A percentile compares a stretch with the other conserved stretches of the same genome.
Evolutionary conservation across 108 stramenopile genomes (phyloP).

Genomic region (Skeletonema grethae): DNA sequence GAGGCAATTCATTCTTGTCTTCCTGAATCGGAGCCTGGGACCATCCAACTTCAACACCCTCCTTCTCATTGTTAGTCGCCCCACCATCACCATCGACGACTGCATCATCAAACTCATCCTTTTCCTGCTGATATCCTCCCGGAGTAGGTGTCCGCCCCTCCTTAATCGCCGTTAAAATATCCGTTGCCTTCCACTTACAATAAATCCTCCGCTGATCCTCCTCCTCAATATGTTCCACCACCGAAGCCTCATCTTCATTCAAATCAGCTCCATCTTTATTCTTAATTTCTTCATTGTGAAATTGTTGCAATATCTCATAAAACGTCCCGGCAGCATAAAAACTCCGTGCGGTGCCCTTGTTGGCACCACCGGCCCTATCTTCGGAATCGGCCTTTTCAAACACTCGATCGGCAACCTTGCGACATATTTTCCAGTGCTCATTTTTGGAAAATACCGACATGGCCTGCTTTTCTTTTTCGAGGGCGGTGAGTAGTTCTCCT

Average conservation of each 20-base stretch:
- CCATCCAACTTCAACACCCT: not conserved
- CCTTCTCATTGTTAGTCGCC: constrained; percentile 31
- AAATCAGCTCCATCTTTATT: constrained; percentile 20
- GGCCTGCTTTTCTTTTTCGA: constrained; percentile 75
- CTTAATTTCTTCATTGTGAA: constrained; percentile 40
- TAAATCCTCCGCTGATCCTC: constrained; percentile 68
- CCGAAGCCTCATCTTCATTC: constrained; percentile 25
- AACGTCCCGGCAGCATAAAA: constrained; percentile 93
- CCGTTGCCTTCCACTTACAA: constrained; percentile 93
- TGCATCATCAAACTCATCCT: constrained; percentile 31
- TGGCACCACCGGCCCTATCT: constrained; percentile 75
- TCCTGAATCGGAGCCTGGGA: no score
- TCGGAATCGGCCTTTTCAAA: constrained; percentile 89
- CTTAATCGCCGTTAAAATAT: constrained; percentile 93
- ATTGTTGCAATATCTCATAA: constrained; percentile 90
- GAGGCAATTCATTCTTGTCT: not conserved
- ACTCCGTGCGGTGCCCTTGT: constrained; percentile 81
- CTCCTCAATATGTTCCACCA: constrained; percentile 38
- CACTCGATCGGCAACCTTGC: constrained; percentile 75
- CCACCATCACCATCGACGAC: constrained; percentile 13
- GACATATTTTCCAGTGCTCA: constrained; percentile 76
- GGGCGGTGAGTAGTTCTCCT: constrained; percentile 53
- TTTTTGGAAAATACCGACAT: constrained; percentile 73
- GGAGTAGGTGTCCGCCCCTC: constrained; percentile 81
- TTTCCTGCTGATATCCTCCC: constrained; percentile 66